Percentiles rank a stretch among this genome's conserved stretches.
phyloP scores from a whole-genome alignment of 192 early-diverging fungal genomes.

The Coemansia reversa region DNA sequence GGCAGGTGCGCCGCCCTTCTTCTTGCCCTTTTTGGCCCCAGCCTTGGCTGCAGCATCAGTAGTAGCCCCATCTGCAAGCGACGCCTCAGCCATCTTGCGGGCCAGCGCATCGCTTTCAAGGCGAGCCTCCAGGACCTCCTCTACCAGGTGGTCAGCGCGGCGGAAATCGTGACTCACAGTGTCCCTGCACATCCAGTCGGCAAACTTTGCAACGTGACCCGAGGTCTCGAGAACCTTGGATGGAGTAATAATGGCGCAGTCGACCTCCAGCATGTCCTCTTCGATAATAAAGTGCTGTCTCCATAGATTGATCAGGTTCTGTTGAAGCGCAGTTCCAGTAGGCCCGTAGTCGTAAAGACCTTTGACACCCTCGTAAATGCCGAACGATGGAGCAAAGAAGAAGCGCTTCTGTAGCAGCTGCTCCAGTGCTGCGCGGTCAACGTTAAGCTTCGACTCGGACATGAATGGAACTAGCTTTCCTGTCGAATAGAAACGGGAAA shows the following conservation, averaged over 20 bases:
- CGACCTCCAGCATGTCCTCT: conserved; percentile 99
- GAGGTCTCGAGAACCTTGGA: conserved; percentile 95
- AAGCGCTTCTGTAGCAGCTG: conserved; percentile 86
- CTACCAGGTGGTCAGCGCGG: conserved; percentile 96
- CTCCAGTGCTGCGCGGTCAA: conserved; percentile 69
- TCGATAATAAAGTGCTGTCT: conserved; percentile 97
- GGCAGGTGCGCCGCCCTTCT: conserved; percentile 67
- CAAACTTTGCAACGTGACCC: conserved; percentile 98
- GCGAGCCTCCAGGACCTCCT: conserved; percentile 87
- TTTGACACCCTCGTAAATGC: conserved; percentile 93
- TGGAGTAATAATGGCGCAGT: conserved; percentile 97
- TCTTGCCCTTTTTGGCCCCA: conserved; percentile 58
- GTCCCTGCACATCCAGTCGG: conserved; percentile 99
- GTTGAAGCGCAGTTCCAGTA: conserved; percentile 87
- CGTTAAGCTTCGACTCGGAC: conserved; percentile 32
- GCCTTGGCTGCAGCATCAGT: conserved; percentile 28
- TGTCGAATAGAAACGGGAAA: conserved; percentile 21
- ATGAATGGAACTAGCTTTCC: conserved; percentile 25
- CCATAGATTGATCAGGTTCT: conserved; percentile 87
- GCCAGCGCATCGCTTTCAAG: conserved; percentile 83
- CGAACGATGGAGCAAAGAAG: conserved; percentile 94
- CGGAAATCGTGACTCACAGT: conserved; percentile 88
- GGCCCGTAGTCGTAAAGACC: conserved; percentile 99
- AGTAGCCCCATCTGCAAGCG: conserved; percentile 26
- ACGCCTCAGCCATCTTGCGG: conserved; percentile 49